Base-by-base conservation (phyloP, 352 stramenopile species). In the Phytopythium mirpurense region DNA sequence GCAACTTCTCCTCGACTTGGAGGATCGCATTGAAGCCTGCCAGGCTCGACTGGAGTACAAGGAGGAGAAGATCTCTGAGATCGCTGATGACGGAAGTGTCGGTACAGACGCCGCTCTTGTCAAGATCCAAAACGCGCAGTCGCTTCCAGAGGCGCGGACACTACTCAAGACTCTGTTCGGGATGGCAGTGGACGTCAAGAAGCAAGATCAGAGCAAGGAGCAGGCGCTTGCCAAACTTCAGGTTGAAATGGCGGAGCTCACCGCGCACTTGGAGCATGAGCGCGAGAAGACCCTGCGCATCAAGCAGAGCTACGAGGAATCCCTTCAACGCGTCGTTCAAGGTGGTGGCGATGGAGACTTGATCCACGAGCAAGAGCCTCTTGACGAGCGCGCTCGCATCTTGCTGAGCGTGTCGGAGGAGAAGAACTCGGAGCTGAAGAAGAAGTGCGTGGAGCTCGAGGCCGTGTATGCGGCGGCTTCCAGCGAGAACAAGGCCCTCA, bases 1-100 rank as follows among this genome's bases (percentile, higher is more conserved):
- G 45, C 78, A 90, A 37, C 45, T 93, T 19, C 62, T 95, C 2
- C 87, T 78, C 38, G 85, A 95, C 47, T 70, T 95, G 44, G 85
- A 93, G 57, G 85, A 95, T 37, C 76, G 80, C 26, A 95, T 95
- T 52, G 85, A 95, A 53, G 82, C 76, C 2, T 93, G 83, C 38
- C 85, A 95, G 62, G 83, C 81, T 1, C 77, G 93, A 48, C 60
- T 95, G 16, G 83, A 95, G 57, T 95, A 93, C 66, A 95, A 95
- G 60, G 82, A 95, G 65, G 85, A 95, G 44, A 88, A 88, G 44
- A 92, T 95, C 18, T 91, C 81, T 1, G 83, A 92, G 40, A 90
- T 93, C 32, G 62, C 76, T 4, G 70, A 79, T n/a, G 73, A 82
- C 56, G 72, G 65, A 11, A 48, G 58, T 36, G 52, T 71, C 9